phyloP scores from a whole-genome alignment of 495 filamentous ascomycete genomes.

The Apodospora peruviana region DNA sequence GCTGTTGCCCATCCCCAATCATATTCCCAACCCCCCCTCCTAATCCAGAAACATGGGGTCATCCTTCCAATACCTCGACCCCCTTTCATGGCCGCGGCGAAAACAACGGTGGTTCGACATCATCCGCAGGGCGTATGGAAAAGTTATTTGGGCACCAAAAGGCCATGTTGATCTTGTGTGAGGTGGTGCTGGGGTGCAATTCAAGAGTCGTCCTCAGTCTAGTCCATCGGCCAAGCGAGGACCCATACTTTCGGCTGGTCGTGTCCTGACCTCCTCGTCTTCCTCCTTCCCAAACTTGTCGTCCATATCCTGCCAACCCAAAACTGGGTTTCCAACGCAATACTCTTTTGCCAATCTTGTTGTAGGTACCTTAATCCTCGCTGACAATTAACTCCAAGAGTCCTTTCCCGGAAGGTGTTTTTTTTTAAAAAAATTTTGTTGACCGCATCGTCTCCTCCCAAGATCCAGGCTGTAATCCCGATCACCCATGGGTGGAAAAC shows the following conservation, averaged over 20 bases:
- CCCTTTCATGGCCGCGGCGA: too few species aligned
- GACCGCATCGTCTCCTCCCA: neutral
- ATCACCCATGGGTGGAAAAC: too few species aligned
- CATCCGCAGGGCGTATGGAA: conserved; percentile 3
- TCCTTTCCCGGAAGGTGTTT: neutral
- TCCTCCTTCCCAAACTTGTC: conserved; percentile 2
- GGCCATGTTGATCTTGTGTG: neutral
- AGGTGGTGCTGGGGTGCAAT: conserved; percentile 1
- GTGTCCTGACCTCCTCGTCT: conserved; percentile 5
- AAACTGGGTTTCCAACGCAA: too few species aligned
- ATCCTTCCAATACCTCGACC: too few species aligned
- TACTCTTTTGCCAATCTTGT: conserved; percentile 20
- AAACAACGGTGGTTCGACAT: too few species aligned
- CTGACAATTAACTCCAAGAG: neutral
- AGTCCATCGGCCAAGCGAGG: conserved; percentile 10
- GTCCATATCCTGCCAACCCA: neutral
- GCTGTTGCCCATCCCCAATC: too few species aligned
- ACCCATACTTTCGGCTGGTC: conserved; percentile 6
- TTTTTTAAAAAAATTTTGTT: conserved; percentile 2
- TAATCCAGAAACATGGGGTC: too few species aligned
- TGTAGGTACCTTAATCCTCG: neutral
- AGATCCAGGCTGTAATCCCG: neutral
- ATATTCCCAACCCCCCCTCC: too few species aligned
- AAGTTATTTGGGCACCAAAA: neutral
- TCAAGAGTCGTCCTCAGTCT: neutral